A percentile compares a stretch with the other conserved stretches of the same genome.
These are phyloP conservation scores for Calonectria leucothoes DNA, from an alignment of 2,329 filamentous ascomycete genomes.

Conservation along the genomic window DNA sequence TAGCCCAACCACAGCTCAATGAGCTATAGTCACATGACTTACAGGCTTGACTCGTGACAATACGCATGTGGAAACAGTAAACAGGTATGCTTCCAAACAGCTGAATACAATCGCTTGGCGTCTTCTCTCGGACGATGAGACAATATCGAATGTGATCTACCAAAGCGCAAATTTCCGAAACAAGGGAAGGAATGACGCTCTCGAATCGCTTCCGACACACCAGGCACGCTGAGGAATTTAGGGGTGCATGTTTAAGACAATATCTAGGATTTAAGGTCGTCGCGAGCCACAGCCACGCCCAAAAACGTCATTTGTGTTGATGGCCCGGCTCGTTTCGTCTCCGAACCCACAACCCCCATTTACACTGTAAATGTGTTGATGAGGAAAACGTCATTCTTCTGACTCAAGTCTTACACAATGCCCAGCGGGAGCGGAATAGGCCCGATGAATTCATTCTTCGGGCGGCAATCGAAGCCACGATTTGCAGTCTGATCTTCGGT, in stretches of 20 bases:
- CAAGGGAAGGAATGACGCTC: neutral
- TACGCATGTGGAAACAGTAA: too few relatives aligned
- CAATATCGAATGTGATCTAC: neutral
- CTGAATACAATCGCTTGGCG: neutral
- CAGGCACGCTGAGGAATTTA: neutral
- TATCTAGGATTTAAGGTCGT: neutral
- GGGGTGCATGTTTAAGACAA: neutral
- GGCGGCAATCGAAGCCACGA: neutral
- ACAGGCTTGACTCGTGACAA: too few relatives aligned
- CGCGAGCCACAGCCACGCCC: neutral
- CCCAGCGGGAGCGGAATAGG: neutral
- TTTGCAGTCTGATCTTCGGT: neutral
- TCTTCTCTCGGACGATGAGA: neutral
- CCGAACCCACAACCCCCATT: neutral
- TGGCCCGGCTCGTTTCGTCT: neutral
- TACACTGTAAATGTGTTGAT: neutral
- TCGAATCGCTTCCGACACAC: neutral
- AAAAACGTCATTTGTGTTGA: neutral
- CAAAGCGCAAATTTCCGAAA: neutral
- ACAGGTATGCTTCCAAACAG: neutral
- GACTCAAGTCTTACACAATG: neutral
- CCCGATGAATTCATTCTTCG: slow-evolving; percentile 1
- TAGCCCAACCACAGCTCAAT: too few relatives aligned
- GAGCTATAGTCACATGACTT: too few relatives aligned
- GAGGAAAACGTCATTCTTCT: neutral